phyloP scores from a whole-genome alignment of 2,329 filamentous ascomycete species.

The Volutella citrinella region DNA sequence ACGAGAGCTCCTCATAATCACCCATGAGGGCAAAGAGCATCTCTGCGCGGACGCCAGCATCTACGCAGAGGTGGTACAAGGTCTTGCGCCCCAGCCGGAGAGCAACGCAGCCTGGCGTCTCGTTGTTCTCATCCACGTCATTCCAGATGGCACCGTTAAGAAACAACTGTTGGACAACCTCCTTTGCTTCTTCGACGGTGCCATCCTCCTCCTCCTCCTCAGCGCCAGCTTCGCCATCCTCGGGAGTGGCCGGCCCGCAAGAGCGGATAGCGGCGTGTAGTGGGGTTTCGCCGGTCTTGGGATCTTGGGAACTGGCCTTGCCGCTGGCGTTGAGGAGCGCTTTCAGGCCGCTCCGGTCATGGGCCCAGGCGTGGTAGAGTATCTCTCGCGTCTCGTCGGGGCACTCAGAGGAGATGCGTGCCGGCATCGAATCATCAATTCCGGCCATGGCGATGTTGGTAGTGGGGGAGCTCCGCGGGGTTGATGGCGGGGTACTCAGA shows the following conservation, averaged over 20 bases:
- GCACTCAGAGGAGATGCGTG: constrained; percentile 52
- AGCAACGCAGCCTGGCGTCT: constrained; percentile 90
- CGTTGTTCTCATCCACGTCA: constrained; percentile 79
- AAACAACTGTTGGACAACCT: constrained; percentile 72
- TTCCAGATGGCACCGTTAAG: constrained; percentile 96
- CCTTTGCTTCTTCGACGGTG: constrained; percentile 58
- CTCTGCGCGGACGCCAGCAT: constrained; percentile 88
- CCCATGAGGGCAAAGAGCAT: constrained; percentile 79
- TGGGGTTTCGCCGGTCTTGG: constrained; percentile 80
- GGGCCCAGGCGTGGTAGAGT: constrained; percentile 53
- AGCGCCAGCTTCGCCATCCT: constrained; percentile 14
- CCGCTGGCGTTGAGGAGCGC: constrained; percentile 63
- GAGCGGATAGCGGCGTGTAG: constrained; percentile 88
- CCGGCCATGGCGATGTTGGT: constrained; percentile 24
- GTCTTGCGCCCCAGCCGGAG: constrained; percentile 62
- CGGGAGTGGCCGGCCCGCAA: constrained; percentile 47
- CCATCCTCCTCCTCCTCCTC: constrained; percentile 37
- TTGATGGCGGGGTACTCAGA: constrained; percentile 10
- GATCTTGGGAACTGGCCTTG: constrained; percentile 74
- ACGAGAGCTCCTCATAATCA: constrained; percentile 71
- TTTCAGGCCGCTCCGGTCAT: constrained; percentile 64
- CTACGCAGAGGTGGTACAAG: constrained; percentile 80
- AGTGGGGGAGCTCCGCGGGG: no score
- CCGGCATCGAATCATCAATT: constrained; percentile 48
- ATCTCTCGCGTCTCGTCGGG: constrained; percentile 49